Evolutionary conservation across 768 basidiomycete species (phyloP).

Genomic region (Kwoniella newhampshirensis): DNA sequence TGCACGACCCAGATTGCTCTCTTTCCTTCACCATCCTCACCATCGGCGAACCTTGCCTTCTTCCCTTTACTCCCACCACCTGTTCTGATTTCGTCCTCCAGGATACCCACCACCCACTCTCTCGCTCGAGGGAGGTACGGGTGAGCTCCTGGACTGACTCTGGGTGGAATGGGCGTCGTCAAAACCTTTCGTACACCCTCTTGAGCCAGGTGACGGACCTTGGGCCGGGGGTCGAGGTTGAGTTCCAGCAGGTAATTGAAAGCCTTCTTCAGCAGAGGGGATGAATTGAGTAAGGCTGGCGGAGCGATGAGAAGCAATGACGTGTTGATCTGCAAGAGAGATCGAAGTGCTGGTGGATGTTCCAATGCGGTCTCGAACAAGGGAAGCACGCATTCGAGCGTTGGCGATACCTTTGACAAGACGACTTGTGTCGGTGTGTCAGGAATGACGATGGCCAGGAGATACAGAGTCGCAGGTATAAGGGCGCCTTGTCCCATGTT

Average conservation of each 20-base stretch:
- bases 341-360: slow-evolving; percentile 63
- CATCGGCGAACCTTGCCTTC: slow-evolving; percentile 58
- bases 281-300: slow-evolving; percentile 65
- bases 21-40: slow-evolving; percentile 65
- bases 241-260: slow-evolving; percentile 83
- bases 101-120: slow-evolving; percentile 70
- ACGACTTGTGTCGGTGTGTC: slow-evolving; percentile 79
- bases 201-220: slow-evolving; percentile 86
- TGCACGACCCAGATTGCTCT: slow-evolving; percentile 62
- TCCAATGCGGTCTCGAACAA: slow-evolving; percentile 78
- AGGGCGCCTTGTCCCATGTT: slow-evolving; percentile 66
- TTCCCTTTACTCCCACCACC: slow-evolving; percentile 63
- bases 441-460: slow-evolving; percentile 73
- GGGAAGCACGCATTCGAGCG: slow-evolving; percentile 73
- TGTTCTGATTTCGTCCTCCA: slow-evolving; percentile 64
- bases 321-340: slow-evolving; percentile 76
- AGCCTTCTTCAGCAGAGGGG: slow-evolving; percentile 65
- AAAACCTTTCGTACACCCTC: slow-evolving; percentile 80
- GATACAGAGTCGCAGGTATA: slow-evolving; percentile 79
- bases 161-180: slow-evolving; percentile 71
- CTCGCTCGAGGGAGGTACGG: slow-evolving; percentile 81
- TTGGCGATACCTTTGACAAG: slow-evolving; percentile 67
- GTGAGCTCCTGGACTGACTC: slow-evolving; percentile 62
- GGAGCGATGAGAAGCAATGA: slow-evolving; percentile 70
- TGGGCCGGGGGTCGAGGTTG: slow-evolving; percentile 82